Percentiles rank a stretch among this genome's conserved stretches.
These are phyloP conservation scores for Capsella rubella DNA, from an alignment of 441 rosid genomes.

Conservation along the genomic window DNA sequence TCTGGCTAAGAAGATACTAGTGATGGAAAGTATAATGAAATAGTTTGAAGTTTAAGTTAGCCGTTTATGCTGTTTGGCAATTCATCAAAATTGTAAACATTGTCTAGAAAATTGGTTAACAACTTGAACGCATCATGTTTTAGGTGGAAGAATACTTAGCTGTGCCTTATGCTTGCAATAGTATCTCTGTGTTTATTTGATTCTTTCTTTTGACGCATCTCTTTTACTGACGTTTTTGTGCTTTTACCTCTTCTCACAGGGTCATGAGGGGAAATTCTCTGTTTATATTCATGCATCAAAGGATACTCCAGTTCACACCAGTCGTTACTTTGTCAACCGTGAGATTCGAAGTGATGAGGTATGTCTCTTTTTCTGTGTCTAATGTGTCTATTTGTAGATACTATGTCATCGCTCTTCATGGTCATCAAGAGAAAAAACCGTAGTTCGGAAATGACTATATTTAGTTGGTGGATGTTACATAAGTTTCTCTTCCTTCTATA, in stretches of 20 bases:
- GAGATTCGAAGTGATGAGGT: conserved; percentile 91
- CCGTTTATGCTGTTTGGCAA: neutral
- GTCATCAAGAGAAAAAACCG: conserved; percentile 7
- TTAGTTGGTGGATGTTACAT: conserved; percentile 21
- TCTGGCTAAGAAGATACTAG: conserved; percentile 1
- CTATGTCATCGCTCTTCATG: conserved; percentile 20
- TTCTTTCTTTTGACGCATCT: conserved; percentile 20
- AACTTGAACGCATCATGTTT: conserved; percentile 3
- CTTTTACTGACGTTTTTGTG: conserved; percentile 1
- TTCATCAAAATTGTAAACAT: neutral
- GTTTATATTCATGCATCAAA: conserved; percentile 92
- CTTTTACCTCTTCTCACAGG: conserved; percentile 54
- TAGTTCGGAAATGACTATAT: conserved; percentile 13
- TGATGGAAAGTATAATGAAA: conserved; percentile 14
- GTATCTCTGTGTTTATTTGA: neutral
- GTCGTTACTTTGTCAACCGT: conserved; percentile 78
- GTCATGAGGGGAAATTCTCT: conserved; percentile 86
- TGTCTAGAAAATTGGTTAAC: conserved; percentile 8
- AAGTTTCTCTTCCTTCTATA: conserved; percentile 10
- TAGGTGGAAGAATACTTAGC: neutral
- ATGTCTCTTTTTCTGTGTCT: conserved; percentile 28
- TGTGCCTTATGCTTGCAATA: conserved; percentile 22
- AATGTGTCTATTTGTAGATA: conserved; percentile 24
- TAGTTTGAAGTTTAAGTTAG: neutral
- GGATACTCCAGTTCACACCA: conserved; percentile 77